Base-by-base conservation (phyloP, 2,329 filamentous ascomycete species). In the Sclerotinia sclerotiorum region DNA sequence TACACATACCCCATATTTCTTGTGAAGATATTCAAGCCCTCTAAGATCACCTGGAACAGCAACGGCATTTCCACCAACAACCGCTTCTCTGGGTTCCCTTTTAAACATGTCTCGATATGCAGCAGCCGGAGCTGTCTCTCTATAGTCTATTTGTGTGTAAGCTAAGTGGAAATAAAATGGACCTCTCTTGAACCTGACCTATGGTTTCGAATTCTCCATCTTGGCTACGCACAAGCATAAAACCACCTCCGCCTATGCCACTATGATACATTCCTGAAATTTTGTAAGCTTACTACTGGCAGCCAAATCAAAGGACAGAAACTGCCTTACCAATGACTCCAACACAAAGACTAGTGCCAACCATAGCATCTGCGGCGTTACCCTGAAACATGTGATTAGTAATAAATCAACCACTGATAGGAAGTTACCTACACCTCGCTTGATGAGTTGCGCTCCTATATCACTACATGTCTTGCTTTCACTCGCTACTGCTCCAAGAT, bases 171-270 rank as follows among this genome's bases (percentile, higher is more conserved):
- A 51, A 21, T 29, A n/a, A 49, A 49, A 27, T 29, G 42, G 49
- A 24, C 6, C 7, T 57, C 24, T n/a, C 54, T 2, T 49, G 29
- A 21, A 35, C 8, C 69, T 7, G 65, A 76, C 75, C 75, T 73
- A 98, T 88, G 69, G 89, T 89, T 76, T 97, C 93, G 76, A 94
- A 96, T 24, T 83, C 82, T n/a, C 93, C 93, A 69, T 92, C 82
- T 21, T 86, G 81, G 46, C 87, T 84, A 60, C 92, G 88, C 6
- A 97, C 86, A 6, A 97, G 83, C 84, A 93, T 91, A 80, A 98
- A 98, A 2, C 94, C 94, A 52, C 94, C 94, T 8, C 94, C 94
- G 27, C 92, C 94, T 69, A 97, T 90, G 21, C 94, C 94, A 52
- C 86, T 87, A 77, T 94, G 91, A 73, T 92, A 91, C 87, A 91